phyloP scores from a whole-genome alignment of 1,284 basidiomycete genomes.

The Apiotrichum porosum region DNA sequence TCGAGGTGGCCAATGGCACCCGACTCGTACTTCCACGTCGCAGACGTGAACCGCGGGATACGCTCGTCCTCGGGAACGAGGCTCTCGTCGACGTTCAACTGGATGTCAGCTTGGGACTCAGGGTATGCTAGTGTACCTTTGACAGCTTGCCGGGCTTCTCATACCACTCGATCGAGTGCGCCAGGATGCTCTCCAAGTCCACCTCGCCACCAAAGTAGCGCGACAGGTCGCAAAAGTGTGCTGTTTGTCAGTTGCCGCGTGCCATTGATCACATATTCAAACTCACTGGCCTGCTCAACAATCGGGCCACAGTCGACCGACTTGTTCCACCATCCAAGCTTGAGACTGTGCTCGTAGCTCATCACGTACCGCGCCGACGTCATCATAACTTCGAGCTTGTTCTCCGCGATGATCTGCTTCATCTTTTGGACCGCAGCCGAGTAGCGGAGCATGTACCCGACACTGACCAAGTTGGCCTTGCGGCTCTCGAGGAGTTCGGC shows the following conservation, averaged over 20 bases:
- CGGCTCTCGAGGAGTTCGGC: conserved; percentile 59
- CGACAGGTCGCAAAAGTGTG: conserved; percentile 28
- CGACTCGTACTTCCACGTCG: conserved; percentile 37
- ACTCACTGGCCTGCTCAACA: conserved; percentile 68
- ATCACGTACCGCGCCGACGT: conserved; percentile 79
- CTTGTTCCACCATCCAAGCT: conserved; percentile 80
- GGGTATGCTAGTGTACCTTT: too few species aligned
- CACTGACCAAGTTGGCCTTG: conserved; percentile 67
- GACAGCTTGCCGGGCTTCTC: conserved; percentile 50
- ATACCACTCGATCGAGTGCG: conserved; percentile 38
- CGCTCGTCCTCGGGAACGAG: conserved; percentile 36
- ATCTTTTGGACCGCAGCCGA: conserved; percentile 87
- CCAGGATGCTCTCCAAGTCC: conserved; percentile 49
- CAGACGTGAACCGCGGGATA: not conserved
- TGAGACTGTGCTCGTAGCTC: conserved; percentile 20
- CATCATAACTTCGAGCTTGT: conserved; percentile 85
- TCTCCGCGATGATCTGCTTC: conserved; percentile 86
- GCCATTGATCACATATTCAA: too few species aligned
- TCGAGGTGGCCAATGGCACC: conserved; percentile 43
- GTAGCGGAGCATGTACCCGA: conserved; percentile 84
- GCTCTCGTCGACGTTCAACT: too few species aligned
- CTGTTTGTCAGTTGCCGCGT: too few species aligned
- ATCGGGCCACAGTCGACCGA: conserved; percentile 67
- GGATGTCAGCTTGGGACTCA: conserved; percentile 31
- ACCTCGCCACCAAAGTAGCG: conserved; percentile 55